Evolutionary conservation across 805 yeast species (phyloP), one percentile per base, ranked within the genome.

Genomic region (Teunomyces pallodes): DNA sequence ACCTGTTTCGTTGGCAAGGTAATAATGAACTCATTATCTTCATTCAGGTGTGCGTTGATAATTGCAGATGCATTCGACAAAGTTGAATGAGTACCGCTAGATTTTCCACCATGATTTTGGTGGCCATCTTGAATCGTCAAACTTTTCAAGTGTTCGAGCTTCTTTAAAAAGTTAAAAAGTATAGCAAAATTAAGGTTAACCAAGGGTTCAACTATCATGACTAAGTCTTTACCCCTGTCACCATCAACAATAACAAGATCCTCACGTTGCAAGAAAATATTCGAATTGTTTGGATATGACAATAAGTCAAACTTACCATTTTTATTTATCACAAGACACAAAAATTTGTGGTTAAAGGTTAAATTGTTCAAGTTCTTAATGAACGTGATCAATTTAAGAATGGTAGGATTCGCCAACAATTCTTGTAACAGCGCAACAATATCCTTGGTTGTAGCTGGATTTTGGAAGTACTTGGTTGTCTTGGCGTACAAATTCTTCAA

Each of bases 241-340:
- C 94, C 95, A 66, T 87, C 94, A 48, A 86, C 85, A 14, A 87
- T 82, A 8, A 86, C 87, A 59, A 87, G 73, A 64, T 87, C 94
- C 47, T 80, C 74, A 40, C 79, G 73, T 51, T 74, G 76, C 50
- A 87, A 69, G 43, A 66, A 66, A 43, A 87, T 69, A 57, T 85
- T 86, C 10, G 90, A 79, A 56, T 79, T 80, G 49, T 77, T 76
- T 3, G 90, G 87, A 30, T 82, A 79, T 2, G 89, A 82, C 36
- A 86, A 72, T 28, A 87, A 75, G 62, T 87, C 95, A 55, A 84
- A 71, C 61, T 84, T 82, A 14, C 87, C 87, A 49, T 82, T 79
- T 53, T 83, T 83, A 54, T 81, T 75, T 20, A 81, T 67, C 5
- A 81, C 85, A 33, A 83, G 64, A 50, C 77, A 72, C 43, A 74